These are phyloP conservation scores for Quercus robur DNA, from an alignment of 306 rosid genomes.

Conservation along the genomic window DNA sequence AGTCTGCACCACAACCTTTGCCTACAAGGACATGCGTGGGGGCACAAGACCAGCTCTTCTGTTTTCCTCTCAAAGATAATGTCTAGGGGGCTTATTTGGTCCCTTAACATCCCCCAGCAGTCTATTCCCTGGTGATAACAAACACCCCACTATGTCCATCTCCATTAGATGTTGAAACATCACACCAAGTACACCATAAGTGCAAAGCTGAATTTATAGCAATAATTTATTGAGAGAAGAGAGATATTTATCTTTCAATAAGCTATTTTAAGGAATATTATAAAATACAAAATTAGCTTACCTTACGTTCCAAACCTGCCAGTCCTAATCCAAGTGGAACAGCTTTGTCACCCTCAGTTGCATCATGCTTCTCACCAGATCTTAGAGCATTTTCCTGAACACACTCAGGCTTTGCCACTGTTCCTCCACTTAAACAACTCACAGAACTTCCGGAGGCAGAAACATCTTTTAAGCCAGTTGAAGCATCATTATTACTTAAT, in stretches of 20 bases:
- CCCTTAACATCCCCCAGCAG: no score
- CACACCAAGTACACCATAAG: background rate
- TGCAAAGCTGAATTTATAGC: background rate
- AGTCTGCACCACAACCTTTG: background rate
- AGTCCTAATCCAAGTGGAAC: constrained; percentile 88
- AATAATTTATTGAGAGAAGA: background rate
- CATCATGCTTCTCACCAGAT: constrained; percentile 37
- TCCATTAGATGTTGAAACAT: background rate
- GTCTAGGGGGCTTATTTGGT: no score
- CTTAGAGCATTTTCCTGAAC: constrained; percentile 32
- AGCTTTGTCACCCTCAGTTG: constrained; percentile 48
- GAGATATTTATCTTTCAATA: background rate
- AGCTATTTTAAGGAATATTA: background rate
- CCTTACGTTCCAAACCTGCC: constrained; percentile 80
- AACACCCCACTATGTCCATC: background rate
- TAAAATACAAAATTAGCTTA: constrained; percentile 23
- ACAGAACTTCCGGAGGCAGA: constrained; percentile 46
- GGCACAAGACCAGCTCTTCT: no score
- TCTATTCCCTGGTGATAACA: background rate
- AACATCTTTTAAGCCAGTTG: constrained; percentile 35
- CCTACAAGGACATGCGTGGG: background rate
- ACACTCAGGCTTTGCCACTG: constrained; percentile 29
- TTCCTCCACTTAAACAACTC: constrained; percentile 48
- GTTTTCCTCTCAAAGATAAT: no score
- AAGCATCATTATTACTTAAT: constrained; percentile 36